phyloP scores from a whole-genome alignment of 208 protist species.

The Trypanosomatidae sp. region DNA sequence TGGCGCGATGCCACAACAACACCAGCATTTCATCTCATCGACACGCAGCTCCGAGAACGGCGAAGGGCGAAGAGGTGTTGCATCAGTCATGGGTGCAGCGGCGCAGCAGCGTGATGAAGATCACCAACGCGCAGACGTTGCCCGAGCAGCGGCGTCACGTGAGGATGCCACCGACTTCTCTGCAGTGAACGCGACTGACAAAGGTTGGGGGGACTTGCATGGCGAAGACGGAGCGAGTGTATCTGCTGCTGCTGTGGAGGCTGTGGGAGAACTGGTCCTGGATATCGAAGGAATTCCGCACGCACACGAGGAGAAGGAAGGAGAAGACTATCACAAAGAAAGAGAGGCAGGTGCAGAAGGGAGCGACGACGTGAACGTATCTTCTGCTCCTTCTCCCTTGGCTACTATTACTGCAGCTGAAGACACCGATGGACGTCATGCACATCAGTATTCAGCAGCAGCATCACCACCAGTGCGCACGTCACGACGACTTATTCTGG shows the following conservation, averaged over 20 bases:
- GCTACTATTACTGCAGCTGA: not conserved
- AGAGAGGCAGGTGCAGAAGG: not conserved
- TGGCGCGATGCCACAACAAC: not conserved
- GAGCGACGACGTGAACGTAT: not conserved
- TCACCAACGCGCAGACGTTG: not conserved
- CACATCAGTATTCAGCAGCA: no score
- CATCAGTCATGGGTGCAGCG: no score
- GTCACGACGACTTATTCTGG: slow-evolving; percentile 30
- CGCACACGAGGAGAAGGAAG: not conserved
- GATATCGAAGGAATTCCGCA: not conserved
- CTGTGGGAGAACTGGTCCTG: no score
- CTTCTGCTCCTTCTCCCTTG: not conserved
- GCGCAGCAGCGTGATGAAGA: no score
- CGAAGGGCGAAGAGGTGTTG: no score
- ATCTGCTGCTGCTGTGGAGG: no score
- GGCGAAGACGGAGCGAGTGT: not conserved
- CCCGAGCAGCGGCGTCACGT: not conserved
- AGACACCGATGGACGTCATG: no score
- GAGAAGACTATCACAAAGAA: no score
- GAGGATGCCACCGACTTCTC: not conserved
- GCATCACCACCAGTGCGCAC: not conserved
- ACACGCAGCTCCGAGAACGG: no score
- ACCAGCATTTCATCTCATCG: no score
- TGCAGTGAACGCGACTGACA: not conserved
- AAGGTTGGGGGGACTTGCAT: no score